Conservation (phyloP, 345 rosid genomes). For the Triadica sebifera region DNA sequence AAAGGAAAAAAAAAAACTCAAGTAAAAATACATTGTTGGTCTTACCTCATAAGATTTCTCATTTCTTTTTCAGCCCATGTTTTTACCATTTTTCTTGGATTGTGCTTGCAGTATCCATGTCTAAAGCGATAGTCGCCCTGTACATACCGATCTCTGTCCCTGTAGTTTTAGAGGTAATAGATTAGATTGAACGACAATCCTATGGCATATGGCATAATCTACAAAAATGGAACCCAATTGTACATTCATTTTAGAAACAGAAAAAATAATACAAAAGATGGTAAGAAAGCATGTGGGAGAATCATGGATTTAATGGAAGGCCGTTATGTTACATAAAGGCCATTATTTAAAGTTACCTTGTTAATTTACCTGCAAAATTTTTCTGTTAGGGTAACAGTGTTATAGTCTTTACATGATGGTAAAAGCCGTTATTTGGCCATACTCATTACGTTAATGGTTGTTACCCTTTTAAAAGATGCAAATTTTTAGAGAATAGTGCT, state of each 20-base stretch:
- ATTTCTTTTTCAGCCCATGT: constrained; percentile 99
- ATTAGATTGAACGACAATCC: neutral
- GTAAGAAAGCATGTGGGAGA: constrained; percentile 2
- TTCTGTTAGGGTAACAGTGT: too few species aligned
- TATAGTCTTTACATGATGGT: too few species aligned
- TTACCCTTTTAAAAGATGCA: too few species aligned
- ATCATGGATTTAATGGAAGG: neutral
- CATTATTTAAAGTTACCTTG: too few species aligned
- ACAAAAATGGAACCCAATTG: neutral
- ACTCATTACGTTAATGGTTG: too few species aligned
- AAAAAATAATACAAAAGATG: neutral
- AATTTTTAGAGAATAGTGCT: too few species aligned
- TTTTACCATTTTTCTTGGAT: constrained; percentile 96
- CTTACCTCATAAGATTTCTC: constrained; percentile 89
- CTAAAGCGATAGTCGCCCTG: constrained; percentile 97
- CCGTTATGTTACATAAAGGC: too few species aligned
- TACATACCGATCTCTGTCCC: constrained; percentile 95
- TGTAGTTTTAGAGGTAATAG: constrained; percentile 19
- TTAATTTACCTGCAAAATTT: too few species aligned
- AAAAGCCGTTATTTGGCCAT: too few species aligned
- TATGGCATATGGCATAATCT: neutral
- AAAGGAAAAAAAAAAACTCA: too few species aligned
- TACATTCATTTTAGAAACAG: neutral
- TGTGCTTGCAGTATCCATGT: constrained; percentile 89
- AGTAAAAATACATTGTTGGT: neutral